phyloP scores from a whole-genome alignment of 2,329 filamentous ascomycete species.

The Cryphonectria carpinicola region DNA sequence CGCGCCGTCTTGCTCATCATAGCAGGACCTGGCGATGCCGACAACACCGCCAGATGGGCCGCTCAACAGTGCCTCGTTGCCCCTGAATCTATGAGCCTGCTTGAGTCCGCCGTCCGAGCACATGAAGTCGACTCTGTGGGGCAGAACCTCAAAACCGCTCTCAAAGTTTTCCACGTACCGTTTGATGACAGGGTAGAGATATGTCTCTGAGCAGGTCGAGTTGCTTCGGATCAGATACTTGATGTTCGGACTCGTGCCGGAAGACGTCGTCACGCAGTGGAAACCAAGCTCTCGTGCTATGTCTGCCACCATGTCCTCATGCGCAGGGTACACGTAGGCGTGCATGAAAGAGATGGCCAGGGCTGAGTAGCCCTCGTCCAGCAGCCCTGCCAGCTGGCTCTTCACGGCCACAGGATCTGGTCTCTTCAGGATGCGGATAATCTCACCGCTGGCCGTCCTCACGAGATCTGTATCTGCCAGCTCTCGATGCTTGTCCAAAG shows the following conservation, averaged over 20 bases:
- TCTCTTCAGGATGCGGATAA: conserved; percentile 63
- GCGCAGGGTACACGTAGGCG: conserved; percentile 68
- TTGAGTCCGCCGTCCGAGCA: conserved; percentile 53
- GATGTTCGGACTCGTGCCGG: conserved; percentile 72
- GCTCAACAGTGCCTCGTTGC: conserved; percentile 67
- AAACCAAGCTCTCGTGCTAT: conserved; percentile 64
- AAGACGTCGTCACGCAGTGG: conserved; percentile 67
- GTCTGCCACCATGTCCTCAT: conserved; percentile 64
- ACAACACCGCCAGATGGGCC: conserved; percentile 74
- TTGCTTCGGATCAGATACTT: conserved; percentile 70
- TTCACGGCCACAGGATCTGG: conserved; percentile 55
- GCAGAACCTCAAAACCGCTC: conserved; percentile 64
- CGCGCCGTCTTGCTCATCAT: conserved; percentile 65
- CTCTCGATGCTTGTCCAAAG: conserved; percentile 51
- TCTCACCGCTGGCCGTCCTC: conserved; percentile 66
- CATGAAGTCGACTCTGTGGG: conserved; percentile 68
- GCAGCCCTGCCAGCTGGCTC: conserved; percentile 61
- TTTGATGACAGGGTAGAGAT: conserved; percentile 71
- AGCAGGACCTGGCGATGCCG: conserved; percentile 70
- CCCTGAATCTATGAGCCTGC: conserved; percentile 62
- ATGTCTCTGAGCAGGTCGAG: conserved; percentile 72
- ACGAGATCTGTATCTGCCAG: conserved; percentile 51
- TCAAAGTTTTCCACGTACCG: conserved; percentile 71
- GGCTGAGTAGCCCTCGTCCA: conserved; percentile 54
- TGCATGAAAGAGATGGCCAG: conserved; percentile 65